A percentile compares a stretch with the other conserved stretches of the same genome.
phyloP scores from a whole-genome alignment of 768 basidiomycete genomes.

The Boletus tomentosulus region DNA sequence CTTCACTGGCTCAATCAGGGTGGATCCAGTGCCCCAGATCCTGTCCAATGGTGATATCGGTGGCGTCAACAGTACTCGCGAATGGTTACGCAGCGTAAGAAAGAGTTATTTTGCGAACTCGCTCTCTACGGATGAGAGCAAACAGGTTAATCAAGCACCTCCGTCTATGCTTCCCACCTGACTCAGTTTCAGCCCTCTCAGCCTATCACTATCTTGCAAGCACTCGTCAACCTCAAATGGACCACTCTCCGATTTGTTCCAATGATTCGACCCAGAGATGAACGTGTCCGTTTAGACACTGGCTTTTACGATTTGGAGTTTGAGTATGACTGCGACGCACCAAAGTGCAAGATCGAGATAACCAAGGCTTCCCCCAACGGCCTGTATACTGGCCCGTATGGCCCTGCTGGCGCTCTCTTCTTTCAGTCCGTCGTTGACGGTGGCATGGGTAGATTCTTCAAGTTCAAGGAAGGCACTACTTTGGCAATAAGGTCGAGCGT shows the following conservation, averaged over 20 bases:
- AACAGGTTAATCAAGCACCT: no score
- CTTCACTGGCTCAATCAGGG: no score
- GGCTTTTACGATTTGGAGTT: slow-evolving; percentile 75
- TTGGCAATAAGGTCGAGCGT: no score
- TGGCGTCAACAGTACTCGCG: no score
- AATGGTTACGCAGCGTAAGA: no score
- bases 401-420: no score
- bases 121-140: no score
- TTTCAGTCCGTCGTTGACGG: slow-evolving; percentile 73
- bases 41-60: no score
- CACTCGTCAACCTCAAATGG: slow-evolving; percentile 90
- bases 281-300: slow-evolving; percentile 41
- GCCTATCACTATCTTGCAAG: slow-evolving; percentile 83
- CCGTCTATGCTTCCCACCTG: neutral
- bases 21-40: no score
- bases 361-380: slow-evolving; percentile 71
- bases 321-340: slow-evolving; percentile 87
- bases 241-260: slow-evolving; percentile 80
- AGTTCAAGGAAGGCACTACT: slow-evolving; percentile 66
- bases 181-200: slow-evolving; percentile 53
- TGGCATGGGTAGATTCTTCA: slow-evolving; percentile 74
- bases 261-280: slow-evolving; percentile 45
- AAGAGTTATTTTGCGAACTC: no score
- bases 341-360: slow-evolving; percentile 76
- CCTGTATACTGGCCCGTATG: no score